Conservation (phyloP, 1,284 basidiomycete species). For the Porodaedalea pini region DNA sequence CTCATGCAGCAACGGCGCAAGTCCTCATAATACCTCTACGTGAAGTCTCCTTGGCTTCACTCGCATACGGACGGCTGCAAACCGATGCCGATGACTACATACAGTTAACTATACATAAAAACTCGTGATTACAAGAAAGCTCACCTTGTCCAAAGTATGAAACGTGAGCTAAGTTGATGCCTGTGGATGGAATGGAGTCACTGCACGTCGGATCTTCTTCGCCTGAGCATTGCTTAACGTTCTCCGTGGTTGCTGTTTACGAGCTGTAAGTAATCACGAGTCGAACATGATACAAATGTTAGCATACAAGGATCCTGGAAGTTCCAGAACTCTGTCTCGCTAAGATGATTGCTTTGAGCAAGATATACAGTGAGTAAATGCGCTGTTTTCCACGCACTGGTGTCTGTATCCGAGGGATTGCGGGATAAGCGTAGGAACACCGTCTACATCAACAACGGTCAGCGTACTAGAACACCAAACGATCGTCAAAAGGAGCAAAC, state of each 20-base stretch:
- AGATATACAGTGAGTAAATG: background rate
- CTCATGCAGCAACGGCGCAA: too few species aligned
- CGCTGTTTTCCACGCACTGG: conserved; percentile 1
- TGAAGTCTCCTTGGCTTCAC: too few species aligned
- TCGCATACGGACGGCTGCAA: background rate
- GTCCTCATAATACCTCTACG: too few species aligned
- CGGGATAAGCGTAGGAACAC: conserved; percentile 13
- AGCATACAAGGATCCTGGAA: conserved; percentile 19
- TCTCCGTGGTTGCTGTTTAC: conserved; percentile 5
- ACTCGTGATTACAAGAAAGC: background rate
- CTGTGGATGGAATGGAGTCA: conserved; percentile 19
- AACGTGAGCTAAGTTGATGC: conserved; percentile 17
- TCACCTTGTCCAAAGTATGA: conserved; percentile 16
- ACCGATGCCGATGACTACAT: background rate
- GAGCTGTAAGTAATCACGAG: background rate
- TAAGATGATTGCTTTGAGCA: background rate
- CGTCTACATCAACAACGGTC: conserved; percentile 13
- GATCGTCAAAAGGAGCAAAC: background rate
- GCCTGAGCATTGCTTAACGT: conserved; percentile 16
- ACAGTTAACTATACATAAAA: background rate
- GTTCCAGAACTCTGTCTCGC: conserved; percentile 21
- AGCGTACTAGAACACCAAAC: background rate
- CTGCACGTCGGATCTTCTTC: conserved; percentile 22
- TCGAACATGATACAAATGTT: background rate
- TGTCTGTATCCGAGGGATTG: conserved; percentile 4